Conservation (phyloP, 78 protist species). For the Protostelium mycophagum region DNA sequence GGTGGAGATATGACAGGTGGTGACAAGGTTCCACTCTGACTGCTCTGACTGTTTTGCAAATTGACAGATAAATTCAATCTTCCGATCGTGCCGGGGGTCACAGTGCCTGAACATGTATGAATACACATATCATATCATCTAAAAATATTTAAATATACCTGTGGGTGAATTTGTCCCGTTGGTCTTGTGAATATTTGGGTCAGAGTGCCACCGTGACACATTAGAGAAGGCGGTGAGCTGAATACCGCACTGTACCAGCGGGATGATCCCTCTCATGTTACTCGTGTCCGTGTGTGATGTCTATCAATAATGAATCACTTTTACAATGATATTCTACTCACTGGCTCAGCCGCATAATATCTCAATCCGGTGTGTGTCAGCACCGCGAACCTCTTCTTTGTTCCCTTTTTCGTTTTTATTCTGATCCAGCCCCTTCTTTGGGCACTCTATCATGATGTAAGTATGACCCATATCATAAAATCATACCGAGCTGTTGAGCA, state of each 20-base stretch:
- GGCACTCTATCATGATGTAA: neutral
- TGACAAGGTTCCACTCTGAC: too few species aligned
- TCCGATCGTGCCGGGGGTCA: too few species aligned
- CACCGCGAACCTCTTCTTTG: neutral
- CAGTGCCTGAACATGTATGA: neutral
- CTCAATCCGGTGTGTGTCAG: neutral
- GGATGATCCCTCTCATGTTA: neutral
- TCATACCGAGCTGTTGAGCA: neutral
- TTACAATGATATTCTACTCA: neutral
- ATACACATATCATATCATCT: too few species aligned
- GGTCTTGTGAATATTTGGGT: neutral
- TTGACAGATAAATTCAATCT: too few species aligned
- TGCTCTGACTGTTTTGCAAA: neutral
- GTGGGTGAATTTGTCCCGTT: neutral
- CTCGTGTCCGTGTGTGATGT: neutral
- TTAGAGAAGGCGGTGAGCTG: neutral
- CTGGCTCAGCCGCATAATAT: neutral
- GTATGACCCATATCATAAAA: neutral
- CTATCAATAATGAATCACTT: neutral
- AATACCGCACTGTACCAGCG: neutral
- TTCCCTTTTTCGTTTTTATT: neutral
- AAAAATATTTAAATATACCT: too few species aligned
- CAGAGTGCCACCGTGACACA: neutral
- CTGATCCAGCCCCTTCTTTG: neutral
- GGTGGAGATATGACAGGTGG: too few species aligned